phyloP scores from a whole-genome alignment of 192 early-diverging fungal species.

The Bifiguratus adelaidae region DNA sequence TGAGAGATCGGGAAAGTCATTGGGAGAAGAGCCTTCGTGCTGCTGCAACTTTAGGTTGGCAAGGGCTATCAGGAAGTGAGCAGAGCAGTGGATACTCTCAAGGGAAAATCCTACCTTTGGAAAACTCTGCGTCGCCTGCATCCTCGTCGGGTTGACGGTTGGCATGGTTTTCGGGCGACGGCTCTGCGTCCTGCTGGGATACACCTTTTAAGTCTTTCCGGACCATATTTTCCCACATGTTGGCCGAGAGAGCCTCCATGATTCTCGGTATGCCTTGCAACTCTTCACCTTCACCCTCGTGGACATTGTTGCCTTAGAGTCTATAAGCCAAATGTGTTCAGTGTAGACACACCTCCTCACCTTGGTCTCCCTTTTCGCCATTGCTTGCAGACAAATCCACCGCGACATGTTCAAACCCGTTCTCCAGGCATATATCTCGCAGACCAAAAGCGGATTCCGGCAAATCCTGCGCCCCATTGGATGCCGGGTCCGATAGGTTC shows the following conservation, averaged over 20 bases:
- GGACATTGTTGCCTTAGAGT: no score
- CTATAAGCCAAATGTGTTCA: no score
- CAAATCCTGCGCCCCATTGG: no score
- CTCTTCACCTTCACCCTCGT: no score
- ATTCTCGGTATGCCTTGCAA: slow-evolving; percentile 40
- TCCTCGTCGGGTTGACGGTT: slow-evolving; percentile 1
- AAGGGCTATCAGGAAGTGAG: no score
- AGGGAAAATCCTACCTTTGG: no score
- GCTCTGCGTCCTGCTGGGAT: not conserved
- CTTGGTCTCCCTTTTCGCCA: not conserved
- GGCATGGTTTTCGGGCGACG: not conserved
- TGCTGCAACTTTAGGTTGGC: no score
- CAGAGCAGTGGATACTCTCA: no score
- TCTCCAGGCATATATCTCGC: slow-evolving; percentile 46
- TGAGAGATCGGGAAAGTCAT: no score
- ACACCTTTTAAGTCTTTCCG: slow-evolving; percentile 19
- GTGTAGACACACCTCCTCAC: slow-evolving; percentile 1
- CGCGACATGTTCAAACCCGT: slow-evolving; percentile 57
- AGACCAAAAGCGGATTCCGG: no score
- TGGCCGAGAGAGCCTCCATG: slow-evolving; percentile 46
- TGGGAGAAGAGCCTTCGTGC: no score
- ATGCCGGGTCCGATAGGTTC: no score
- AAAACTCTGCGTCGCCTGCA: not conserved
- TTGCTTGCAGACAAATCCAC: slow-evolving; percentile 17
- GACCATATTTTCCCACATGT: slow-evolving; percentile 57